phyloP scores from a whole-genome alignment of 164 flowering plant species.

The Sedum album region DNA sequence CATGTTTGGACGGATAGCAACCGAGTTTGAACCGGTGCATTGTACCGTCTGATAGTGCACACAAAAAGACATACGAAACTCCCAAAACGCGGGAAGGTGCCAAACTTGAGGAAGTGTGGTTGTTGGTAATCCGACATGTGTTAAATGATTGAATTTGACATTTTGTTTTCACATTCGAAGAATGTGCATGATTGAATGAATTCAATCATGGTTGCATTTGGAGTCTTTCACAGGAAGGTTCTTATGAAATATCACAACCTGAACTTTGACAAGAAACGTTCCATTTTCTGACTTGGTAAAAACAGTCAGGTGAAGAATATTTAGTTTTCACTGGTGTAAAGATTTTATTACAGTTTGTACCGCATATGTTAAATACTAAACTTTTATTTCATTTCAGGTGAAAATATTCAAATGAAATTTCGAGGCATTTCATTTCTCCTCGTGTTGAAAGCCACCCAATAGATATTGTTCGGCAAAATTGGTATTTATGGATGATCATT shows the following conservation, averaged over 20 bases:
- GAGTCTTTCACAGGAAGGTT: neutral
- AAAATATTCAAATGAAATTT: too few relatives aligned
- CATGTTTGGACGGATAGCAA: neutral
- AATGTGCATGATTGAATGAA: neutral
- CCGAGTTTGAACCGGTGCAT: slow-evolving; percentile 3
- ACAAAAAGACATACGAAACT: neutral
- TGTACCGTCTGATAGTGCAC: neutral
- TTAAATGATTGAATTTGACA: neutral
- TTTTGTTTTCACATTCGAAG: neutral
- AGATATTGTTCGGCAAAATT: too few relatives aligned
- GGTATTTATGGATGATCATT: too few relatives aligned
- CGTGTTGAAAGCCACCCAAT: too few relatives aligned
- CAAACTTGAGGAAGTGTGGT: neutral
- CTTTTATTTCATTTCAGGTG: too few relatives aligned
- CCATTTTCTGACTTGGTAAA: too few relatives aligned
- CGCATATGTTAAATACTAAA: too few relatives aligned
- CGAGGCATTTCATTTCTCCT: too few relatives aligned
- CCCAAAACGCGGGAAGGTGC: too few relatives aligned
- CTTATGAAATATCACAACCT: neutral
- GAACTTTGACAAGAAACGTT: neutral
- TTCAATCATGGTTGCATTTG: neutral
- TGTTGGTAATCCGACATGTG: slow-evolving; percentile 5
- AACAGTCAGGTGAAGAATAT: too few relatives aligned
- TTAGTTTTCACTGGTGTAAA: too few relatives aligned
- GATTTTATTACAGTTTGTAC: too few relatives aligned